These are phyloP conservation scores for Blastocystis sp. DNA, from an alignment of 352 stramenopile species.

Conservation along the genomic window DNA sequence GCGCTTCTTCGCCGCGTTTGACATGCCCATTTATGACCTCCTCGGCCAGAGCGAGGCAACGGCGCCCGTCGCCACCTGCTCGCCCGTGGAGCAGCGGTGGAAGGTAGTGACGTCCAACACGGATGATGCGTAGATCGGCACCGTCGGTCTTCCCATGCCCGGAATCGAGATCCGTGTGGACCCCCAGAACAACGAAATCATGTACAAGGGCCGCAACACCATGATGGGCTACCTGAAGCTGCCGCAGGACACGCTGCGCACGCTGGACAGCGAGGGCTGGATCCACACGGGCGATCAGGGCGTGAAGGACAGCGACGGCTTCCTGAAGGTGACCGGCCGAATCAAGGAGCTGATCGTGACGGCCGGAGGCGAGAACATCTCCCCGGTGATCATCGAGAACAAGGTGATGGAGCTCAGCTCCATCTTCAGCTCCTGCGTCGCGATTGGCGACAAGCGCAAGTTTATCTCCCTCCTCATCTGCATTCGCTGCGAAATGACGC, in stretches of 20 bases:
- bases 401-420: slow-evolving; percentile 82
- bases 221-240: slow-evolving; percentile 77
- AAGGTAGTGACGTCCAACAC: slow-evolving; percentile 50
- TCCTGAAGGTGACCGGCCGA: slow-evolving; percentile 73
- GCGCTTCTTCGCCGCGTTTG: slow-evolving; percentile 88
- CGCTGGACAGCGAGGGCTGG: slow-evolving; percentile 86
- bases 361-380: slow-evolving; percentile 89
- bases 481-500: slow-evolving; percentile 79
- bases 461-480: slow-evolving; percentile 85
- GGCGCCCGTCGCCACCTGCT: slow-evolving; percentile 77
- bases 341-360: slow-evolving; percentile 78
- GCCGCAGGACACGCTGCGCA: slow-evolving; percentile 77
- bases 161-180: slow-evolving; percentile 75
- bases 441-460: slow-evolving; percentile 87
- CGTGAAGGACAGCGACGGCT: slow-evolving; percentile 78
- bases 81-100: slow-evolving; percentile 71
- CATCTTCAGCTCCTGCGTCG: slow-evolving; percentile 84
- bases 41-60: slow-evolving; percentile 86
- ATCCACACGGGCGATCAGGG: slow-evolving; percentile 88
- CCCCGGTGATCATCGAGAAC: slow-evolving; percentile 86
- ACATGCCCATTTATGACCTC: slow-evolving; percentile 88
- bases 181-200: slow-evolving; percentile 73
- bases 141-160: slow-evolving; percentile 70
- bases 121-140: slow-evolving; percentile 70
- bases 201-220: slow-evolving; percentile 75